These are phyloP conservation scores for Porpolomopsis calyptriformis DNA, from an alignment of 768 basidiomycete species.

Conservation along the genomic window DNA sequence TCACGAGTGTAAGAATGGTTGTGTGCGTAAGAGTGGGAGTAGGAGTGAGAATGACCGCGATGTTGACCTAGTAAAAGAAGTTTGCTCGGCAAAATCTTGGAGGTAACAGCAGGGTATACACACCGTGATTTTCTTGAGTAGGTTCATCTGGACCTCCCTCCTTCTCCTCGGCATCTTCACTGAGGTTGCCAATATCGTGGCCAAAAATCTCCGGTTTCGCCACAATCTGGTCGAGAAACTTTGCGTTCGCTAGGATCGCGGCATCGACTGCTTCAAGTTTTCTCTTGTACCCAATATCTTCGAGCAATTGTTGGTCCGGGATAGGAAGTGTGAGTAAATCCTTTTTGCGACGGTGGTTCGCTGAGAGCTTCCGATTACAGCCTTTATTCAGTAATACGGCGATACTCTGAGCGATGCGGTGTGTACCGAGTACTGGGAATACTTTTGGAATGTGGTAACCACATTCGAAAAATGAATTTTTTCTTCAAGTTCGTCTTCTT, in stretches of 20 bases:
- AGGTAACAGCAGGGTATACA: too few species aligned
- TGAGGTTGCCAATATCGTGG: slow-evolving; percentile 30
- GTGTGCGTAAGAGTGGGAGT: slow-evolving; percentile 19
- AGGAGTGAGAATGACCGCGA: slow-evolving; percentile 14
- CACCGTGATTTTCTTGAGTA: not conserved
- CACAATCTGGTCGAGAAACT: slow-evolving; percentile 66
- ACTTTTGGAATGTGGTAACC: slow-evolving; percentile 62
- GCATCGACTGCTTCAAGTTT: slow-evolving; percentile 74
- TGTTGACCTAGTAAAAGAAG: too few species aligned
- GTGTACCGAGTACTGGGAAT: slow-evolving; percentile 63
- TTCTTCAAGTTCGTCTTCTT: slow-evolving; percentile 33
- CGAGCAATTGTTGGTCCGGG: slow-evolving; percentile 60
- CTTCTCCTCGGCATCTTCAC: slow-evolving; percentile 14
- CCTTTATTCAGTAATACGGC: not conserved
- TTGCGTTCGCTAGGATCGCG: slow-evolving; percentile 70
- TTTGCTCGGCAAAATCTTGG: too few species aligned
- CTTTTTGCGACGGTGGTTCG: slow-evolving; percentile 57
- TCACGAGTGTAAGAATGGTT: slow-evolving; percentile 22
- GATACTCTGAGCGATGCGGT: not conserved
- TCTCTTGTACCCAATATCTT: slow-evolving; percentile 59
- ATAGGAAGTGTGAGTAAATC: slow-evolving; percentile 63
- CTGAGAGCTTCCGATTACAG: slow-evolving; percentile 28
- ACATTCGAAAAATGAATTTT: slow-evolving; percentile 67
- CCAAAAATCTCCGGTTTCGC: slow-evolving; percentile 77
- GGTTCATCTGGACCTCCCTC: slow-evolving; percentile 1